Conservation (phyloP, 805 yeast genomes). For the Saccharomycopsis schoenii region DNA sequence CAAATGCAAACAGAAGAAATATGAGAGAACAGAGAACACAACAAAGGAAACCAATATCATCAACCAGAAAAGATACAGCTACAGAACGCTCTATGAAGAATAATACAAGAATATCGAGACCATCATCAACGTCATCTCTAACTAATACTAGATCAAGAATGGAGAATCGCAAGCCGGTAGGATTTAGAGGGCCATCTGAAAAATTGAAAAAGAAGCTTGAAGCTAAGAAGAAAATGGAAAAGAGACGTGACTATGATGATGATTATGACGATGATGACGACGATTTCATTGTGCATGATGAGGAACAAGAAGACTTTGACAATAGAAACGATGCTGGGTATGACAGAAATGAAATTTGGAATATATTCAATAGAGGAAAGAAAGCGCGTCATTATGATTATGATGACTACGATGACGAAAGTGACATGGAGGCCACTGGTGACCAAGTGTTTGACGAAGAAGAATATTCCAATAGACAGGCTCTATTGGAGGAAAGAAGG, state of each 20-base stretch:
- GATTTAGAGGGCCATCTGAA: slow-evolving; percentile 49
- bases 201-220: slow-evolving; percentile 39
- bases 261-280: slow-evolving; percentile 39
- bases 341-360: slow-evolving; percentile 85
- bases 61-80: background rate
- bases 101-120: background rate
- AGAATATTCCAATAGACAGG: slow-evolving; percentile 52
- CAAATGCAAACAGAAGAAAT: background rate
- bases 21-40: background rate
- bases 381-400: slow-evolving; percentile 34
- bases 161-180: background rate
- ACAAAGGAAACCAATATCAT: background rate
- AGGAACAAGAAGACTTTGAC: slow-evolving; percentile 28
- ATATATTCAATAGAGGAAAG: slow-evolving; percentile 61
- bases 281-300: slow-evolving; percentile 53
- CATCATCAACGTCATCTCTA: background rate
- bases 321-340: slow-evolving; percentile 34
- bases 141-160: background rate
- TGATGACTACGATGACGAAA: slow-evolving; percentile 37
- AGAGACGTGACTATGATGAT: slow-evolving; percentile 22
- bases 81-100: background rate
- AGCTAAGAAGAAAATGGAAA: slow-evolving; percentile 22
- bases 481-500: slow-evolving; percentile 62
- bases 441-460: slow-evolving; percentile 83
- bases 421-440: slow-evolving; percentile 92